Evolutionary conservation across 805 yeast species (phyloP).

Genomic region (Cyberlindnera samutprakarnensis): DNA sequence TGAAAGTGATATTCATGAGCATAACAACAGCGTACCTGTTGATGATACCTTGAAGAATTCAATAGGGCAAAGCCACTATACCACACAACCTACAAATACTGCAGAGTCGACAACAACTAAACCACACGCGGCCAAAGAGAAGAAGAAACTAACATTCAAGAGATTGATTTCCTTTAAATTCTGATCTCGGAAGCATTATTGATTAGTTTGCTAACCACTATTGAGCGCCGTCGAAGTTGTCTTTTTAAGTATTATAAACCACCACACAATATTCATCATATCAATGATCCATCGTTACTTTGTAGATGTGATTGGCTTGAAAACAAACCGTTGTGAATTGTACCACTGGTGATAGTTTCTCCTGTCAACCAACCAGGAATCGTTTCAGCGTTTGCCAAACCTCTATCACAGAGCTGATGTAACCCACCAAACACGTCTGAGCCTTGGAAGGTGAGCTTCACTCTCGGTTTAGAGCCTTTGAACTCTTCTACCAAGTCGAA

Average conservation of each 20-base stretch:
- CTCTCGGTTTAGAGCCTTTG: conserved; percentile 14
- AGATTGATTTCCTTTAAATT: neutral
- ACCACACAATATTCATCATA: too few relatives aligned
- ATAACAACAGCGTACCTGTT: neutral
- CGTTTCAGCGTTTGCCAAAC: conserved; percentile 40
- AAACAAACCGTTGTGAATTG: conserved; percentile 29
- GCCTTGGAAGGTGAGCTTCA: conserved; percentile 40
- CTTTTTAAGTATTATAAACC: too few relatives aligned
- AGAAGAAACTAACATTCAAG: neutral
- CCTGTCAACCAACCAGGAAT: conserved; percentile 79
- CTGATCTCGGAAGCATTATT: too few relatives aligned
- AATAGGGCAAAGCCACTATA: too few relatives aligned
- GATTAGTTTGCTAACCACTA: too few relatives aligned
- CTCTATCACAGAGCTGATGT: conserved; percentile 52
- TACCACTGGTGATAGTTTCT: conserved; percentile 56
- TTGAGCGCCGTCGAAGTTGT: too few relatives aligned
- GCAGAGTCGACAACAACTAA: too few relatives aligned
- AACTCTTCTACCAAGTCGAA: conserved; percentile 32
- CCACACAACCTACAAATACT: too few relatives aligned
- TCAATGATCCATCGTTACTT: neutral
- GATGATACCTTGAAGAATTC: neutral
- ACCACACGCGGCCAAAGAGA: too few relatives aligned
- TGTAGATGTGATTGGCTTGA: neutral
- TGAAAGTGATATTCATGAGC: neutral
- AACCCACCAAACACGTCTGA: conserved; percentile 73